Evolutionary conservation across 768 basidiomycete genomes (phyloP).

Genomic region (Mycena venus): DNA sequence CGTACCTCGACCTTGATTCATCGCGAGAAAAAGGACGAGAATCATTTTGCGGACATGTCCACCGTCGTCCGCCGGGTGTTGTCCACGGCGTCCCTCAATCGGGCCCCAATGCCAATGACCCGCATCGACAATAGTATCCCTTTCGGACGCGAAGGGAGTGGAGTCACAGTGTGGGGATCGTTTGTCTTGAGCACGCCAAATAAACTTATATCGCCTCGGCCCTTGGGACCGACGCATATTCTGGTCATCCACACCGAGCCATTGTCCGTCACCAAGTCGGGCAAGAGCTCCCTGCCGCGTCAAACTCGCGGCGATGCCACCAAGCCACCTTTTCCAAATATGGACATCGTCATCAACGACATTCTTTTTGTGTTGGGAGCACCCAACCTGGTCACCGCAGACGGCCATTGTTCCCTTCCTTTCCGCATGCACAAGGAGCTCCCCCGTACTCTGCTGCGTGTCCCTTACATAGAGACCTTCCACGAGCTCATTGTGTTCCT

Average conservation of each 20-base stretch:
- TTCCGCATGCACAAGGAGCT: constrained; percentile 50
- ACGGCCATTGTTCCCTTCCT: constrained; percentile 39
- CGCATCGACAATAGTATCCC: constrained; percentile 32
- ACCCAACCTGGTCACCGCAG: constrained; percentile 45
- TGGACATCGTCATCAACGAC: constrained; percentile 55
- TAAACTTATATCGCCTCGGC: constrained; percentile 51
- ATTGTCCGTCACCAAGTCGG: constrained; percentile 16
- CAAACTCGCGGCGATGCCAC: neutral
- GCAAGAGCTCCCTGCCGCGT: constrained; percentile 12
- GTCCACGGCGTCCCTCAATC: constrained; percentile 42
- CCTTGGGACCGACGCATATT: constrained; percentile 53
- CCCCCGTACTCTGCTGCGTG: constrained; percentile 46
- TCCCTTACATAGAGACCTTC: constrained; percentile 52
- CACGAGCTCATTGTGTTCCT: constrained; percentile 51
- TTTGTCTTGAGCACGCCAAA: constrained; percentile 43
- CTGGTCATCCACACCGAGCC: constrained; percentile 41
- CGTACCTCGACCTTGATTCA: constrained; percentile 42
- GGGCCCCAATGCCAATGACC: constrained; percentile 20
- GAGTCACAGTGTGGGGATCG: constrained; percentile 41
- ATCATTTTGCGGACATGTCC: neutral
- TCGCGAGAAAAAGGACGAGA: constrained; percentile 31
- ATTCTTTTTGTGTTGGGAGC: constrained; percentile 52
- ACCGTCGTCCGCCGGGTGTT: constrained; percentile 38
- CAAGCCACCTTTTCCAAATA: constrained; percentile 30
- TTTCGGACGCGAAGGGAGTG: constrained; percentile 15